phyloP scores from a whole-genome alignment of 169 alveolate genomes.

The Plasmodium inui region DNA sequence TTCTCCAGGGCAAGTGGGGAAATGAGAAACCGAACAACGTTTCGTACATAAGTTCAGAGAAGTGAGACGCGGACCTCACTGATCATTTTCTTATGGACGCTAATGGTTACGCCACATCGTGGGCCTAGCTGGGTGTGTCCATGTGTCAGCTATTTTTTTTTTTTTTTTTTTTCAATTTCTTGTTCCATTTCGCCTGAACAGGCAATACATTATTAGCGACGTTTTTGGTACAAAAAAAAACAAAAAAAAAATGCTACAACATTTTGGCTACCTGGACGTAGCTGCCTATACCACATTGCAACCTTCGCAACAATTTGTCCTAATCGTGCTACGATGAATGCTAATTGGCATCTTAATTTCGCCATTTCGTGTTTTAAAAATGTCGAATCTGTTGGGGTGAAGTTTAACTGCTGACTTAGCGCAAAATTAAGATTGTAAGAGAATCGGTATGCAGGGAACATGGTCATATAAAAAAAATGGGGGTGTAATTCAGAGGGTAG shows the following conservation, averaged over 20 bases:
- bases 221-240: background rate
- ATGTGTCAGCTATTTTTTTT: background rate
- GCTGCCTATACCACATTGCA: background rate
- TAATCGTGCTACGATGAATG: background rate
- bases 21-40: conserved; percentile 13
- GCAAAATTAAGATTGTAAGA: background rate
- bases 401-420: background rate
- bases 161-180: conserved; percentile 38
- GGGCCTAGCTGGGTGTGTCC: background rate
- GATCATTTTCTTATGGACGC: background rate
- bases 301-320: background rate
- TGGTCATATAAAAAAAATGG: background rate
- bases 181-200: background rate
- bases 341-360: background rate
- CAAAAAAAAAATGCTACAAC: background rate
- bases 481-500: background rate
- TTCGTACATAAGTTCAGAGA: background rate
- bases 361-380: background rate
- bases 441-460: background rate
- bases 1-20: conserved; percentile 82
- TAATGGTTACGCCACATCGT: background rate
- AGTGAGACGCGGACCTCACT: background rate
- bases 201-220: background rate
- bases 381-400: background rate
- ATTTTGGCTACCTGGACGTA: background rate